phyloP scores from a whole-genome alignment of 345 rosid genomes.

The Arabidopsis thaliana region DNA sequence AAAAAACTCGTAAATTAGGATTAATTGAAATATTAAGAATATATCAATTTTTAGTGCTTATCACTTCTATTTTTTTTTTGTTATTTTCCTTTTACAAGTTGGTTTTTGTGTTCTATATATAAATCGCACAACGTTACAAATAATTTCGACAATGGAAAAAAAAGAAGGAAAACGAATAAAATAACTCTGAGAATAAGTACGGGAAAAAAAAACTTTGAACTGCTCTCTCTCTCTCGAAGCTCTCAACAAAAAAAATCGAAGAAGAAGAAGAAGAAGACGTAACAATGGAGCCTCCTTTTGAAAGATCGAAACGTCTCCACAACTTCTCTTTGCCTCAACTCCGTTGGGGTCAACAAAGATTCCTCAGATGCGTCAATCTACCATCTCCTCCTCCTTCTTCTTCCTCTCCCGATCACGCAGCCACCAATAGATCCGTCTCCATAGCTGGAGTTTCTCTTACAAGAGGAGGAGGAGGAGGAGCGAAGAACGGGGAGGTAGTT shows the following conservation, averaged over 20 bases:
- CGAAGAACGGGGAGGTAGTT: conserved; percentile 8
- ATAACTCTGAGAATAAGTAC: conserved; percentile 34
- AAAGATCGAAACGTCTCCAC: conserved; percentile 43
- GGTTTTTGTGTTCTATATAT: too few species aligned
- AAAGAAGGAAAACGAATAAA: not conserved
- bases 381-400: conserved; percentile 17
- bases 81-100: not conserved
- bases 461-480: not conserved
- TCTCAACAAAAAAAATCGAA: not conserved
- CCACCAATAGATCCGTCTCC: conserved; percentile 21
- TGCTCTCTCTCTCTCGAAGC: not conserved
- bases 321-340: conserved; percentile 38
- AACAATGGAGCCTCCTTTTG: conserved; percentile 37
- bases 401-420: conserved; percentile 14
- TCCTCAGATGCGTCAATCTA: conserved; percentile 39
- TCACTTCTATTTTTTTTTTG: too few species aligned
- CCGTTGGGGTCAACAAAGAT: conserved; percentile 45
- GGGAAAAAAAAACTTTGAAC: conserved; percentile 32
- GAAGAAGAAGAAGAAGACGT: conserved; percentile 5
- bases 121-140: too few species aligned
- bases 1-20: too few species aligned
- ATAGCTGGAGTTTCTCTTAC: not conserved
- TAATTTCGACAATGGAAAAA: too few species aligned
- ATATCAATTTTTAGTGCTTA: too few species aligned
- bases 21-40: too few species aligned